A percentile compares a stretch with the other conserved stretches of the same genome.
These are phyloP conservation scores for Microcos paniculata DNA, from an alignment of 345 rosid species.

Conservation along the genomic window DNA sequence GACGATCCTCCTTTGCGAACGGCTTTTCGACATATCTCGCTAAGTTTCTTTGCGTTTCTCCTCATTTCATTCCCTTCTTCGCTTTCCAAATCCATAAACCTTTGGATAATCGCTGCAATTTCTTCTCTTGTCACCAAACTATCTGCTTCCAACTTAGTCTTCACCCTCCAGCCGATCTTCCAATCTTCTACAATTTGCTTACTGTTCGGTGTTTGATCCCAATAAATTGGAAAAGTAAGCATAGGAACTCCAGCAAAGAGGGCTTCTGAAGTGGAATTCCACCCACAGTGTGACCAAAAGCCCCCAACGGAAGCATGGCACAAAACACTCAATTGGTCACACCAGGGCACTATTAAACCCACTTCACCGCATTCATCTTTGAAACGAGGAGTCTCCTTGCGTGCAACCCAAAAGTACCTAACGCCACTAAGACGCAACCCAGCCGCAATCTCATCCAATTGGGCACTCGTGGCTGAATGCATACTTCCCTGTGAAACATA, in stretches of 20 bases:
- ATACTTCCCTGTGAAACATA: slow-evolving; percentile 46
- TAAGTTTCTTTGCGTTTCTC: slow-evolving; percentile 25
- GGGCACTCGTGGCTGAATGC: slow-evolving; percentile 31
- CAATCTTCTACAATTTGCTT: slow-evolving; percentile 61
- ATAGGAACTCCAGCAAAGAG: slow-evolving; percentile 46
- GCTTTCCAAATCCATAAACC: slow-evolving; percentile 29
- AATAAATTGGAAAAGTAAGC: slow-evolving; percentile 44
- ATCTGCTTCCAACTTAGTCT: slow-evolving; percentile 8
- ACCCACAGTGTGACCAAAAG: slow-evolving; percentile 72
- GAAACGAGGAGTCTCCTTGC: slow-evolving; percentile 10
- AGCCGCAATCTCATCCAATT: slow-evolving; percentile 36
- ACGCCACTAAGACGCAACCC: slow-evolving; percentile 34
- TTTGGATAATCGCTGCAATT: slow-evolving; percentile 23
- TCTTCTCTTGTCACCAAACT: slow-evolving; percentile 36
- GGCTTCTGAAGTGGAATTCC: slow-evolving; percentile 66
- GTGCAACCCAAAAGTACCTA: slow-evolving; percentile 40
- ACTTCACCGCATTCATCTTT: slow-evolving; percentile 16
- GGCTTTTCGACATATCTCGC: slow-evolving; percentile 24
- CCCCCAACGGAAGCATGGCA: slow-evolving; percentile 54
- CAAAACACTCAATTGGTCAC: slow-evolving; percentile 55
- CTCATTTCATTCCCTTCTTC: slow-evolving; percentile 32
- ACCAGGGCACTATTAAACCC: slow-evolving; percentile 52
- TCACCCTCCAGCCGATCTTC: slow-evolving; percentile 52
- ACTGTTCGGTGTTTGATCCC: slow-evolving; percentile 50
- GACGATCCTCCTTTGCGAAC: slow-evolving; percentile 40